Evolutionary conservation across 768 basidiomycete species (phyloP).

Genomic region (Termitomyces sp.): DNA sequence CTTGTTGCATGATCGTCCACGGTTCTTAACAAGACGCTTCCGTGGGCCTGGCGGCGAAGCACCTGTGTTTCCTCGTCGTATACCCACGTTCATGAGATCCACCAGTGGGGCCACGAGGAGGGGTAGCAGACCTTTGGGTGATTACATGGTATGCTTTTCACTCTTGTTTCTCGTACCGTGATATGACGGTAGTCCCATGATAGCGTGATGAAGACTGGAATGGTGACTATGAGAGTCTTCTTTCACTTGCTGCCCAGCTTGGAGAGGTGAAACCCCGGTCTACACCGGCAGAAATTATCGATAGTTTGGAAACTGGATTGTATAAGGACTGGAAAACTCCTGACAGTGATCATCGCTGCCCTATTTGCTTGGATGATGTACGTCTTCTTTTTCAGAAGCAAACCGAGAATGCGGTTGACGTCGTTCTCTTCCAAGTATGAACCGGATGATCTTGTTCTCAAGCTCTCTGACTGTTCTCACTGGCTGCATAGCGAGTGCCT

Average conservation of each 20-base stretch:
- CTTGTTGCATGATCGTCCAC: not conserved
- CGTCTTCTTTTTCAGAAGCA: slow-evolving; percentile 23
- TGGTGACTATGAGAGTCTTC: slow-evolving; percentile 66
- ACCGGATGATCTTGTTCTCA: slow-evolving; percentile 57
- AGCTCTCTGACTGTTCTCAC: slow-evolving; percentile 68
- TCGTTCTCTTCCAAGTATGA: slow-evolving; percentile 48
- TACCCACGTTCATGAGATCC: slow-evolving; percentile 11
- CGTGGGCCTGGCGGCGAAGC: slow-evolving; percentile 7
- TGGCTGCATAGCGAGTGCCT: slow-evolving; percentile 80
- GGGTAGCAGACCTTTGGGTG: slow-evolving; percentile 31
- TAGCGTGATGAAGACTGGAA: slow-evolving; percentile 79
- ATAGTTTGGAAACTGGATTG: slow-evolving; percentile 52
- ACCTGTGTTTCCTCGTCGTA: slow-evolving; percentile 14
- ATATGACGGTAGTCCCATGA: slow-evolving; percentile 5
- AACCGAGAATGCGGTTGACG: slow-evolving; percentile 8
- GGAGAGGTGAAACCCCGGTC: slow-evolving; percentile 68
- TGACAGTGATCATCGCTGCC: slow-evolving; percentile 72
- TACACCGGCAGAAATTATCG: slow-evolving; percentile 59
- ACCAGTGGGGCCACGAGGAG: slow-evolving; percentile 12
- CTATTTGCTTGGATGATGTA: slow-evolving; percentile 84
- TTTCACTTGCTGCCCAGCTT: slow-evolving; percentile 54
- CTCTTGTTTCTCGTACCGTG: slow-evolving; percentile 1
- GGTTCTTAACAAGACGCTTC: slow-evolving; percentile 3
- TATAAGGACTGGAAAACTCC: slow-evolving; percentile 68
- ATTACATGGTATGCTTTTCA: slow-evolving; percentile 47